phyloP scores from a whole-genome alignment of 2,329 filamentous ascomycete genomes.

The Ceratocystis variospora region DNA sequence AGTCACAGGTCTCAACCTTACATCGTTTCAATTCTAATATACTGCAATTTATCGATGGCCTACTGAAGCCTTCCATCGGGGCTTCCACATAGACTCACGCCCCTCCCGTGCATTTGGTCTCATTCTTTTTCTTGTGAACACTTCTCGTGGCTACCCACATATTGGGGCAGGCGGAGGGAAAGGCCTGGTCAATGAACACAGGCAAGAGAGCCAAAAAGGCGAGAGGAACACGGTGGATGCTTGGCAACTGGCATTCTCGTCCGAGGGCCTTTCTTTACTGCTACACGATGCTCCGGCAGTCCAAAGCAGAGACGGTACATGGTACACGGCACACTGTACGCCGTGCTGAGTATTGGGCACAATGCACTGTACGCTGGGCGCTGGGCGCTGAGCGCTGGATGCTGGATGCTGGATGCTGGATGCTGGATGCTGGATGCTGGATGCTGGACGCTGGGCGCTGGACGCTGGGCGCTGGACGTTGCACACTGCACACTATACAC shows the following conservation, averaged over 20 bases:
- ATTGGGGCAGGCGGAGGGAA: not conserved
- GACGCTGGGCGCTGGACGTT: too few species aligned
- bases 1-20: not conserved
- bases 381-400: too few species aligned
- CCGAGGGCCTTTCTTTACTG: constrained; percentile 1
- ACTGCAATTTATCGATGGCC: not conserved
- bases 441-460: too few species aligned
- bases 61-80: not conserved
- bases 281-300: not conserved
- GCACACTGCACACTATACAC: too few species aligned
- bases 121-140: not conserved
- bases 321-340: not conserved
- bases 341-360: not conserved
- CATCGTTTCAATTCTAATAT: not conserved
- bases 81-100: not conserved
- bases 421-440: too few species aligned
- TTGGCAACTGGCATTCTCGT: constrained; percentile 1
- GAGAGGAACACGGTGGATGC: not conserved
- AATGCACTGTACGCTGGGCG: not conserved
- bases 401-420: too few species aligned
- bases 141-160: not conserved
- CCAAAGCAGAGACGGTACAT: not conserved
- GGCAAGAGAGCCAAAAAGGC: not conserved
- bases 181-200: not conserved
- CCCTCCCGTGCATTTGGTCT: not conserved